Evolutionary conservation across 2,329 filamentous ascomycete species (phyloP).

Genomic region (Apiospora arundinis): DNA sequence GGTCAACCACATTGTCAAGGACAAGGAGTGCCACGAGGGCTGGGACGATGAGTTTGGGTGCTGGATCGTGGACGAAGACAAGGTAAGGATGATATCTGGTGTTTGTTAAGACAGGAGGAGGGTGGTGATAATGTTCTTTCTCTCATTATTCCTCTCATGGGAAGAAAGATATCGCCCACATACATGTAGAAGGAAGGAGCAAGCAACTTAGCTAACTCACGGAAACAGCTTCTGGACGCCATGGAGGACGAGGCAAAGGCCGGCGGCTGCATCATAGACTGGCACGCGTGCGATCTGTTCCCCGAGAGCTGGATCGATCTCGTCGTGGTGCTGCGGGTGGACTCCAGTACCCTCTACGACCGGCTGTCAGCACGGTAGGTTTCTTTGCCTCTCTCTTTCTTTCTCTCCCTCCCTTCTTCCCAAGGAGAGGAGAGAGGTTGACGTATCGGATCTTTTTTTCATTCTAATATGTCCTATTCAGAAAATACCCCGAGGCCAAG

Average conservation of each 20-base stretch:
- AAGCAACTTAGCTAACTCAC: background rate
- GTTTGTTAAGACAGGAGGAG: too few relatives aligned
- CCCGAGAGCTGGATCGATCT: conserved; percentile 94
- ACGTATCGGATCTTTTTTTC: background rate
- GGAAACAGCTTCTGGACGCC: conserved; percentile 76
- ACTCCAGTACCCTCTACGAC: conserved; percentile 84
- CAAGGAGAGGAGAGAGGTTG: background rate
- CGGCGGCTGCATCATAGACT: conserved; percentile 92
- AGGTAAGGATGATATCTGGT: too few relatives aligned
- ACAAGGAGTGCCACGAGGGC: conserved; percentile 84
- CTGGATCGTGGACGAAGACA: conserved; percentile 97
- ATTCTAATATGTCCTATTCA: conserved; percentile 39
- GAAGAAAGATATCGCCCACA: too few relatives aligned
- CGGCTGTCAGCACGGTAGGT: conserved; percentile 74
- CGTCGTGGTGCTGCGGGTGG: conserved; percentile 86
- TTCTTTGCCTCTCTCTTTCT: background rate
- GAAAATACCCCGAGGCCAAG: conserved; percentile 84
- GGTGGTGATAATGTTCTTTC: too few relatives aligned
- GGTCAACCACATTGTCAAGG: conserved; percentile 91
- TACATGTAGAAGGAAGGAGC: too few relatives aligned
- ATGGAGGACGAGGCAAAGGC: conserved; percentile 81
- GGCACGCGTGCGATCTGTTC: conserved; percentile 97
- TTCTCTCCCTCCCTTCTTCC: too few relatives aligned
- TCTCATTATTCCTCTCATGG: too few relatives aligned
- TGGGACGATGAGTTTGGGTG: conserved; percentile 85